Evolutionary conservation across 2,329 filamentous ascomycete species (phyloP).

Genomic region (Myriosclerotinia scirpicola): DNA sequence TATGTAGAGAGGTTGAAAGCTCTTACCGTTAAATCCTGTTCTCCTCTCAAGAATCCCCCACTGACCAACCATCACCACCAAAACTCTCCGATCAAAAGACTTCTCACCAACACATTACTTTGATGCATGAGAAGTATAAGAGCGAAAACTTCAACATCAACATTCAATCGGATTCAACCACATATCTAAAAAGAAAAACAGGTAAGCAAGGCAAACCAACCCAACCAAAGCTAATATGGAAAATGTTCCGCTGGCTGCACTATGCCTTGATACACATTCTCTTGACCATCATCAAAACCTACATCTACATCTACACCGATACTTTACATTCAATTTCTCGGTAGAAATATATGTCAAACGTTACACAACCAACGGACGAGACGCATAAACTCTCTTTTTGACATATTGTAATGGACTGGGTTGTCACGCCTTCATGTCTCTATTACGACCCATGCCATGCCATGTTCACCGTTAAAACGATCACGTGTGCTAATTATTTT

Average conservation of each 20-base stretch:
- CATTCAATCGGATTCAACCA: conserved; percentile 12
- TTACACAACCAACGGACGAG: neutral
- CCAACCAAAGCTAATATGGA: neutral
- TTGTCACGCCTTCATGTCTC: too few relatives aligned
- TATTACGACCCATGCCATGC: too few relatives aligned
- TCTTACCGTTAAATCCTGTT: too few relatives aligned
- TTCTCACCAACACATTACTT: neutral
- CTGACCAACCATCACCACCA: neutral
- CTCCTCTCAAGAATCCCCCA: neutral
- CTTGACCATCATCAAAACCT: neutral
- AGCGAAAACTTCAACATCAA: neutral
- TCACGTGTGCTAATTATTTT: too few relatives aligned
- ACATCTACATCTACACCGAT: neutral
- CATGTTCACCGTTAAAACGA: too few relatives aligned
- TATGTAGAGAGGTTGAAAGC: too few relatives aligned
- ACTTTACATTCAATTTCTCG: neutral
- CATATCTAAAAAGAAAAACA: neutral
- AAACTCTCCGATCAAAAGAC: neutral
- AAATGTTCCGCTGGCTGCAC: conserved; percentile 1
- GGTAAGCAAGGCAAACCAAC: neutral
- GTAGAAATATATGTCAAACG: neutral
- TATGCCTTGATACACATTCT: neutral
- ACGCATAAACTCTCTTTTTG: neutral
- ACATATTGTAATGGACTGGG: neutral
- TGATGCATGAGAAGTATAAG: neutral